Evolutionary conservation across 169 alveolate species (phyloP).

Genomic region (Eimeria zaria): DNA sequence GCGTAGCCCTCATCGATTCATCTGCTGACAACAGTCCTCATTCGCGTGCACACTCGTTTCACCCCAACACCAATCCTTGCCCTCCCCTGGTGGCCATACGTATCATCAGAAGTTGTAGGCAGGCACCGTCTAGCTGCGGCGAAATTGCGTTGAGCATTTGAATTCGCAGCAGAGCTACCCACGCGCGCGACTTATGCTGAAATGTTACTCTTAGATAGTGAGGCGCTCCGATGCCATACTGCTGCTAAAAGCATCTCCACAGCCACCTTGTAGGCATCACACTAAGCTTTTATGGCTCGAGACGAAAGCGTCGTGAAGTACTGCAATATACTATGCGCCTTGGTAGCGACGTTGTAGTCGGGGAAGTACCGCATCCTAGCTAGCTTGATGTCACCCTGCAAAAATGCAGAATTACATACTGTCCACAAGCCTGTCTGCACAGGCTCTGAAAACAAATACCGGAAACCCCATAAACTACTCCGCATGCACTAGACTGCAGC

Average conservation of each 20-base stretch:
- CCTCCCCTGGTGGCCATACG: neutral
- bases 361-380: constrained; percentile 91
- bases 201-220: neutral
- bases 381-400: constrained; percentile 87
- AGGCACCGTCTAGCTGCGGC: neutral
- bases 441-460: neutral
- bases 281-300: constrained; percentile 71
- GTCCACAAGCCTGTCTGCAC: neutral
- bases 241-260: neutral
- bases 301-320: constrained; percentile 72
- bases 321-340: constrained; percentile 88
- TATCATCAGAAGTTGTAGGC: neutral
- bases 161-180: constrained; percentile 3
- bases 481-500: neutral
- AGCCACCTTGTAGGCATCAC: neutral
- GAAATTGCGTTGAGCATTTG: neutral
- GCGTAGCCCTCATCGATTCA: constrained; percentile 28
- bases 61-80: neutral
- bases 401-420: neutral
- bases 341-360: constrained; percentile 89
- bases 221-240: neutral
- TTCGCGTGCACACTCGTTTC: neutral
- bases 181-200: neutral
- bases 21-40: neutral
- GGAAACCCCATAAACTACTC: no score